phyloP scores from a whole-genome alignment of 2,329 filamentous ascomycete species.

The Byssochlamys sp. region DNA sequence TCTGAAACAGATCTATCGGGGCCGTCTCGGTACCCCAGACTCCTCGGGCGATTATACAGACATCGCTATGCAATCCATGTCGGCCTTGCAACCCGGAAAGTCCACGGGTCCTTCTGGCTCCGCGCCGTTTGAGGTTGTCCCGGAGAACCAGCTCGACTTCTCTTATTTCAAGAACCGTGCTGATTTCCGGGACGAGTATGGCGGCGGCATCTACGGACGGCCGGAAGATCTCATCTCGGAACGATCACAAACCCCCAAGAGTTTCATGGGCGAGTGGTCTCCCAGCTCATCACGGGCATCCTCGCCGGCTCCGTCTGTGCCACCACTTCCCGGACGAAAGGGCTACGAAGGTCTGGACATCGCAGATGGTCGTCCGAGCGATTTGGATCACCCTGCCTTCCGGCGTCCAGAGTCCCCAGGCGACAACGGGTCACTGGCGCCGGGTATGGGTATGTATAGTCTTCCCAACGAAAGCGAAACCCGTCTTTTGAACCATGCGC shows the following conservation, averaged over 20 bases:
- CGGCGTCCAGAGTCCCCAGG: constrained; percentile 20
- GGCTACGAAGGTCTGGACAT: constrained; percentile 18
- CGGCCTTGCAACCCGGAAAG: constrained; percentile 49
- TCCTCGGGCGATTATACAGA: constrained; percentile 53
- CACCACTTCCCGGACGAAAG: constrained; percentile 11
- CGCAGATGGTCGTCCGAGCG: constrained; percentile 11
- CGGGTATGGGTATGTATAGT: constrained; percentile 22
- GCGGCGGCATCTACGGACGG: constrained; percentile 53
- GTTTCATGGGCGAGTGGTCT: constrained; percentile 26
- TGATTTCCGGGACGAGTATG: constrained; percentile 78
- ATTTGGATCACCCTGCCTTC: constrained; percentile 28
- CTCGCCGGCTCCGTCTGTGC: constrained; percentile 31
- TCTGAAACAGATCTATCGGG: constrained; percentile 74
- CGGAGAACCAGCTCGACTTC: constrained; percentile 77
- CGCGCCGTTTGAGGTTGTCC: constrained; percentile 80
- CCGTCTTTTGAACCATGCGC: constrained; percentile 26
- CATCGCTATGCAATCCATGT: constrained; percentile 72
- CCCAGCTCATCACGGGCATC: constrained; percentile 31
- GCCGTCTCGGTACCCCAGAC: constrained; percentile 54
- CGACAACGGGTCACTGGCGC: constrained; percentile 11
- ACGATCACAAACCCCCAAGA: constrained; percentile 35
- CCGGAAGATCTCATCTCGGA: constrained; percentile 38
- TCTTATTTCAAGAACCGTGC: constrained; percentile 82
- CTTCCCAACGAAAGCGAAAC: constrained; percentile 32
- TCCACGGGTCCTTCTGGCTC: constrained; percentile 25